Base-by-base conservation (phyloP, 768 basidiomycete genomes). In the Collybiopsis confluens region DNA sequence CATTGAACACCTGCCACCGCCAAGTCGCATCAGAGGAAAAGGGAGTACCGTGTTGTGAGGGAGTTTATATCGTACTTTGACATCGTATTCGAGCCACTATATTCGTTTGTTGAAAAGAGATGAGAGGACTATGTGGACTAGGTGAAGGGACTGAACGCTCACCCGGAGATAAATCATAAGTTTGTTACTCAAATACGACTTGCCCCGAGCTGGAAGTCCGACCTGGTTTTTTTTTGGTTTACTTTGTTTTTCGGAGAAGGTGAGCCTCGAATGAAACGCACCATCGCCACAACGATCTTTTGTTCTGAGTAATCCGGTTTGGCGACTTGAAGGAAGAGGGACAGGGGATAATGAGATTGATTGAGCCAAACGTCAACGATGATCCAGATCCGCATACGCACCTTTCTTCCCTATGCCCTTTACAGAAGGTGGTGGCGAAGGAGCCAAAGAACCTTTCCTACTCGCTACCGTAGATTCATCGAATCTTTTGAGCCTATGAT, bases 21-120 rank as follows among this genome's bases (percentile, higher is more conserved):
- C n/a, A n/a, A n/a, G n/a, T n/a, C n/a, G n/a, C 15, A 21, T 53
- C 28, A 44, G 52, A n/a, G 33, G 44, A 27, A n/a, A n/a, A n/a
- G n/a, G n/a, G n/a, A n/a, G n/a, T n/a, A n/a, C n/a, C n/a, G n/a
- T n/a, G n/a, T n/a, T n/a, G n/a, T n/a, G n/a, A n/a, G n/a, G n/a
- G n/a, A n/a, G n/a, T n/a, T n/a, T n/a, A n/a, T n/a, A n/a, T n/a
- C n/a, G n/a, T n/a, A 86, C 92, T 78, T 93, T 90, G 59, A 97
- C 96, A 59, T 96, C 84, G 67, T 98, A 99, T 69, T 99, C 97
- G 42, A 99, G 80, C 97, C 97, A 99, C 94, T 98, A 59, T n/a
- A n/a, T n/a, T n/a, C n/a, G n/a, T n/a, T n/a, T n/a, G n/a, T n/a
- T n/a, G n/a, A n/a, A n/a, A n/a, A n/a, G n/a, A n/a, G n/a, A n/a